Conservation (phyloP, 495 filamentous ascomycete species). For the Polyplosphaeria fusca region DNA sequence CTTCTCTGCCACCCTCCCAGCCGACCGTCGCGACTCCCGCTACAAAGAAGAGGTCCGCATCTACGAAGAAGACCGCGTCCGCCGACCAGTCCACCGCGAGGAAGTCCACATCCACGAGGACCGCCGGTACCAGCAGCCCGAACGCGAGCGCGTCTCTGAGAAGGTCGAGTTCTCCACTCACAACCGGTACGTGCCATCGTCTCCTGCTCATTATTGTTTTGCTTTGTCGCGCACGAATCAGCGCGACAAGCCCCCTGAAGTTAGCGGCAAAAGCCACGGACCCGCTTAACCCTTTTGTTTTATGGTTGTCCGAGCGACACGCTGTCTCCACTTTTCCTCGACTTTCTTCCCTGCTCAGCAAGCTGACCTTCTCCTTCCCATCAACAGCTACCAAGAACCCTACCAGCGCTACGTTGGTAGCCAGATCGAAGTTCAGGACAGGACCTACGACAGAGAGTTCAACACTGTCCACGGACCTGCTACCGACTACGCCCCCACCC, state of each 20-base stretch:
- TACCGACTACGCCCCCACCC: constrained; percentile 50
- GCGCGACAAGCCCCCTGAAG: constrained; percentile 22
- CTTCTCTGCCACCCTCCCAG: constrained; percentile 60
- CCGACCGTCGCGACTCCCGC: constrained; percentile 54
- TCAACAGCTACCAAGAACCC: constrained; percentile 54
- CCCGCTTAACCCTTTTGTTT: constrained; percentile 25
- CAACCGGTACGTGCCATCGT: constrained; percentile 40
- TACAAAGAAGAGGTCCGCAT: constrained; percentile 63
- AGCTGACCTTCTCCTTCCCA: constrained; percentile 48
- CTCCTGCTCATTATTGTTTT: constrained; percentile 23
- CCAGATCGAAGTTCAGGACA: constrained; percentile 62
- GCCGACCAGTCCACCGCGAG: constrained; percentile 33
- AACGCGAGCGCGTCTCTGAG: constrained; percentile 34
- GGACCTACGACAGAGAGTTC: constrained; percentile 52
- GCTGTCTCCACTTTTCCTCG: constrained; percentile 32
- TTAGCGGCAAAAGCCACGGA: constrained; percentile 25
- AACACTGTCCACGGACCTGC: constrained; percentile 41
- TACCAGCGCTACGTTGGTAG: constrained; percentile 54
- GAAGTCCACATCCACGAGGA: constrained; percentile 40
- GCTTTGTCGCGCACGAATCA: constrained; percentile 27
- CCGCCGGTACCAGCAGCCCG: constrained; percentile 30
- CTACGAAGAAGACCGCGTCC: constrained; percentile 41
- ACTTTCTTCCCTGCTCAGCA: constrained; percentile 29
- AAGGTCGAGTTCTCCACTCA: constrained; percentile 50
- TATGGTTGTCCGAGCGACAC: constrained; percentile 35